Evolutionary conservation across 2,329 filamentous ascomycete species (phyloP).

Genomic region (Corynespora cassiicola): DNA sequence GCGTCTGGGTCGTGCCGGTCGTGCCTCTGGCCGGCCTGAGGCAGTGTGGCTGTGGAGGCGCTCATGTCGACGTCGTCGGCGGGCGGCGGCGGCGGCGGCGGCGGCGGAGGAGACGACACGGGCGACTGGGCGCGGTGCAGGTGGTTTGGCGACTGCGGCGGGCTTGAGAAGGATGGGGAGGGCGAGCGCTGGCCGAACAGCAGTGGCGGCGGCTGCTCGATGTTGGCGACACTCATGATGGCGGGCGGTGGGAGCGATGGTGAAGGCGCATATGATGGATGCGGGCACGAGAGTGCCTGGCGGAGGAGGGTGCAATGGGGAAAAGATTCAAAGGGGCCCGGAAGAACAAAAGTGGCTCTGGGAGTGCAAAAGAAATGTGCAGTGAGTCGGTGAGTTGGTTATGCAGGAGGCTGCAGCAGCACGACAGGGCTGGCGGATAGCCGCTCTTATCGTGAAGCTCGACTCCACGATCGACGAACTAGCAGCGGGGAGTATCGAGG

Average conservation of each 20-base stretch:
- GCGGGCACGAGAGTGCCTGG: too few relatives aligned
- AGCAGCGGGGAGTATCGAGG: too few relatives aligned
- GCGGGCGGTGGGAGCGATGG: conserved; percentile 16
- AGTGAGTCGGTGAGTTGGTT: too few relatives aligned
- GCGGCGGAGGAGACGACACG: conserved; percentile 32
- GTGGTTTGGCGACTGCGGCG: conserved; percentile 37
- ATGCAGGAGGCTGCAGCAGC: too few relatives aligned
- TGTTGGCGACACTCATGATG: conserved; percentile 49
- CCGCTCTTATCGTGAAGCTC: too few relatives aligned
- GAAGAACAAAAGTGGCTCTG: background rate
- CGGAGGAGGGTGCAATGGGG: conserved; percentile 4
- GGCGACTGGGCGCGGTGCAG: conserved; percentile 32
- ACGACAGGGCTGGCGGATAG: too few relatives aligned
- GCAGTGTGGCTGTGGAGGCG: conserved; percentile 37
- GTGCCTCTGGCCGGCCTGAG: conserved; percentile 41
- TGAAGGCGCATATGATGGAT: conserved; percentile 9
- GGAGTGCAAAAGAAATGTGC: background rate
- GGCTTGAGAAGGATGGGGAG: conserved; percentile 39
- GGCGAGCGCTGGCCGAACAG: conserved; percentile 44
- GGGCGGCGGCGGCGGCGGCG: conserved; percentile 24
- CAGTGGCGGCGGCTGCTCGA: conserved; percentile 44
- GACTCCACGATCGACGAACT: too few relatives aligned
- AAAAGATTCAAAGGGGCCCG: conserved; percentile 3
- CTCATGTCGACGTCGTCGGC: conserved; percentile 42
- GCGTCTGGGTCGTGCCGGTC: conserved; percentile 44